A percentile compares a stretch with the other conserved stretches of the same genome.
These are phyloP conservation scores for Pseudoturritis turrita DNA, from an alignment of 345 rosid species.

Conservation along the genomic window DNA sequence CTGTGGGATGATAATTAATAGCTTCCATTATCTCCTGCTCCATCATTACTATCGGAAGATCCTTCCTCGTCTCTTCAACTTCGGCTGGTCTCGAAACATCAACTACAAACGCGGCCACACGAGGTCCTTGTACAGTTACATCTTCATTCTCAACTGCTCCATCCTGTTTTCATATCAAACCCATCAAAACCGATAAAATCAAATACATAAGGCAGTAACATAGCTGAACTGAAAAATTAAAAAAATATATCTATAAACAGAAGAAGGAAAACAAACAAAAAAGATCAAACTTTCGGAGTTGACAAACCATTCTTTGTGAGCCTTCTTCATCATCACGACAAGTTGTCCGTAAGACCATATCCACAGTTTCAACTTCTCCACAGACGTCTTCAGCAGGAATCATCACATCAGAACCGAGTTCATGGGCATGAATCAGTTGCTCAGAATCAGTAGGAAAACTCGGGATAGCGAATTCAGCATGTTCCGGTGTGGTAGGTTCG, in stretches of 20 bases:
- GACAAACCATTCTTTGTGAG: constrained; percentile 35
- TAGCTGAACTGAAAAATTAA: background rate
- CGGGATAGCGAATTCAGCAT: background rate
- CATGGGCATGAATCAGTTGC: constrained; percentile 5
- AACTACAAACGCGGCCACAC: constrained; percentile 50
- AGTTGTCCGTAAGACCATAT: background rate
- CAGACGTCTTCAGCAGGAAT: constrained; percentile 27
- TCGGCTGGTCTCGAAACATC: constrained; percentile 70
- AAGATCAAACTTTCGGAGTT: background rate
- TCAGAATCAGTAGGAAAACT: constrained; percentile 11
- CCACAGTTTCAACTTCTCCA: constrained; percentile 14
- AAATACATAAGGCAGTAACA: background rate
- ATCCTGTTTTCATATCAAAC: constrained; percentile 35
- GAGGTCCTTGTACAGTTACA: constrained; percentile 29
- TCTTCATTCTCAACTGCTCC: constrained; percentile 24
- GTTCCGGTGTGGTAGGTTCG: constrained; percentile 18
- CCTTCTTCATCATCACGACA: constrained; percentile 19
- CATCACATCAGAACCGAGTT: constrained; percentile 16
- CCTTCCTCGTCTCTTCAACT: constrained; percentile 64
- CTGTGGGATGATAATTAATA: constrained; percentile 51
- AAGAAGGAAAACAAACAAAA: too few species aligned
- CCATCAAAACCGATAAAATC: background rate
- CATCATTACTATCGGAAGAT: constrained; percentile 96
- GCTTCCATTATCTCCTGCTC: constrained; percentile 99
- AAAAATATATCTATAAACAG: too few species aligned